Percentiles rank a stretch among this genome's conserved stretches.
Conservation (phyloP, 441 rosid genomes). For the Populus hybrid region DNA sequence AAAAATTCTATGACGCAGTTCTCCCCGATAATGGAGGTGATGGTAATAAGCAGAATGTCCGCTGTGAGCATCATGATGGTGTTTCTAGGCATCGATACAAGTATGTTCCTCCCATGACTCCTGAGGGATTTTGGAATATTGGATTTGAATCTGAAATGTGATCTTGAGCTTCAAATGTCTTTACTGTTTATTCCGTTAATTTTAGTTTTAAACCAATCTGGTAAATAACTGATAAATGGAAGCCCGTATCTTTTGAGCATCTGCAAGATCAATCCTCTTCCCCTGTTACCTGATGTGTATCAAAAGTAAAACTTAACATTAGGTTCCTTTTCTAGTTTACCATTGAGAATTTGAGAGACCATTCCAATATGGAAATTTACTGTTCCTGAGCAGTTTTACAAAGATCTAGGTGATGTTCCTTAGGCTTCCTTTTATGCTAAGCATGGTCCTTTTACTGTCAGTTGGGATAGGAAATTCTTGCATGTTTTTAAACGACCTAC, state of each 20-base stretch:
- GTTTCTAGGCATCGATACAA: constrained; percentile 91
- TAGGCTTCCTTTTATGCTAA: no score
- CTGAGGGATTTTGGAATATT: constrained; percentile 96
- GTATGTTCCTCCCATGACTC: constrained; percentile 79
- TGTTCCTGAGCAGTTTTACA: no score
- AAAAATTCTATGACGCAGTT: constrained; percentile 89
- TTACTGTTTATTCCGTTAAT: background rate
- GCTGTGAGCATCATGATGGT: constrained; percentile 94
- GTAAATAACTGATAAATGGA: background rate
- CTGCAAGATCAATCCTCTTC: background rate
- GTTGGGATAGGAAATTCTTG: no score
- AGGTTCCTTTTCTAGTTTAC: no score
- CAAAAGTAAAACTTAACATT: no score
- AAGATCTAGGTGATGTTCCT: no score
- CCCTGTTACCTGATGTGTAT: no score
- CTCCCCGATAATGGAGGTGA: constrained; percentile 47
- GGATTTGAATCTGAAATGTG: constrained; percentile 94
- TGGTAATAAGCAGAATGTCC: constrained; percentile 34
- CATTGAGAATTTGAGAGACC: no score
- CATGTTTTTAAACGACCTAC: no score
- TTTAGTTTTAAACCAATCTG: background rate
- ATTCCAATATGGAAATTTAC: no score
- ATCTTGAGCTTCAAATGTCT: constrained; percentile 13
- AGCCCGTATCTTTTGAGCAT: background rate
- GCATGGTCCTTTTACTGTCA: no score